Evolutionary conservation across 2,329 filamentous ascomycete genomes (phyloP).

Genomic region (Davidsoniella australis): DNA sequence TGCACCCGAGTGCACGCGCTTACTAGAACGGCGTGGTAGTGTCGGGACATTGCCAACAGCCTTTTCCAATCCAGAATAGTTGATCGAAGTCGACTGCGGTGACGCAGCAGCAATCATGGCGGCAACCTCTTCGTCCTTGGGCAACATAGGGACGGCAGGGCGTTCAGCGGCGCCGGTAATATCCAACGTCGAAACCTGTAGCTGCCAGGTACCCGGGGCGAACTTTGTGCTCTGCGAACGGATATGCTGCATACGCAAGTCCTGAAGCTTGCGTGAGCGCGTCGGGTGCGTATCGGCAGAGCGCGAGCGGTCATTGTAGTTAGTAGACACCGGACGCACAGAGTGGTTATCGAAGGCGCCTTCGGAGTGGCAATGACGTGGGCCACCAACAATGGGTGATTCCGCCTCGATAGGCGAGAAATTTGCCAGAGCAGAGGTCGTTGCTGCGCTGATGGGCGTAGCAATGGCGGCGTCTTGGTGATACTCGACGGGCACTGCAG

Average conservation of each 20-base stretch:
- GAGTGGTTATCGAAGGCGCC: too few species aligned
- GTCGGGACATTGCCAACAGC: neutral
- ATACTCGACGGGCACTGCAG: too few species aligned
- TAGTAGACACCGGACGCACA: neutral
- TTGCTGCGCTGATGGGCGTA: too few species aligned
- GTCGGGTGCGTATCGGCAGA: conserved; percentile 1
- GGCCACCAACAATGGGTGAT: too few species aligned
- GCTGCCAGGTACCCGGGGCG: conserved; percentile 7
- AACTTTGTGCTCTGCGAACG: conserved; percentile 5
- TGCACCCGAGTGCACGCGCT: neutral
- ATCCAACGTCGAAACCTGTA: conserved; percentile 11
- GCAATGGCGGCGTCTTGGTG: neutral
- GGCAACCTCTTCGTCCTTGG: conserved; percentile 7
- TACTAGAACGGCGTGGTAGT: conserved; percentile 2
- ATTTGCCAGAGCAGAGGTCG: too few species aligned
- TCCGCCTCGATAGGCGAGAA: too few species aligned
- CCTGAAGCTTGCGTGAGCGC: neutral
- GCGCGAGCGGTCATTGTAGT: conserved; percentile 4
- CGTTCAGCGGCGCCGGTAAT: conserved; percentile 8
- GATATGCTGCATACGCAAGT: conserved; percentile 6
- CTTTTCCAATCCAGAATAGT: neutral
- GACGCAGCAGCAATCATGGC: too few species aligned
- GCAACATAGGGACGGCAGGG: conserved; percentile 2
- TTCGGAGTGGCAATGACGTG: too few species aligned
- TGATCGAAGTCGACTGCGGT: neutral